A percentile compares a stretch with the other conserved stretches of the same genome.
Conservation (phyloP, 164 flowering plant genomes). For the Sextonia rubra region DNA sequence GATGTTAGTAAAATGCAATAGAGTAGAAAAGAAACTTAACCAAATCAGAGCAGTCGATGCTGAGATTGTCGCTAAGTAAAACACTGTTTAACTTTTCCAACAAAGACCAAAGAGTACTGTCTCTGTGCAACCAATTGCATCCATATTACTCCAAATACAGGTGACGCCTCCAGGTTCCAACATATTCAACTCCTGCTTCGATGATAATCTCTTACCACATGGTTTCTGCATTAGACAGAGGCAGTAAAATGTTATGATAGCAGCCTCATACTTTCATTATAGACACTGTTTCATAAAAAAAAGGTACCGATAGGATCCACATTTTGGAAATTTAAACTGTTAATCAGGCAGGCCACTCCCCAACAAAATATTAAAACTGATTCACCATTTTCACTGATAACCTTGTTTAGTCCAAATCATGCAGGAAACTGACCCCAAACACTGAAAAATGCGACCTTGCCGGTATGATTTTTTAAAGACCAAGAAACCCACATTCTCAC, state of each 20-base stretch:
- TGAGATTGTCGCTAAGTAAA: conserved; percentile 37
- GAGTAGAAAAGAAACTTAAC: conserved; percentile 52
- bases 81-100: conserved; percentile 26
- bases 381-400: too few relatives aligned
- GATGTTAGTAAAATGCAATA: conserved; percentile 20
- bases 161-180: not conserved
- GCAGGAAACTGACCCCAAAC: too few relatives aligned
- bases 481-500: too few relatives aligned
- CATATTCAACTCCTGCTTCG: conserved; percentile 67
- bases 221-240: not conserved
- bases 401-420: too few relatives aligned
- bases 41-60: conserved; percentile 48
- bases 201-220: conserved; percentile 42
- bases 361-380: too few relatives aligned
- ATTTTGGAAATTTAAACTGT: too few relatives aligned
- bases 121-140: conserved; percentile 20
- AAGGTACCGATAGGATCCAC: too few relatives aligned
- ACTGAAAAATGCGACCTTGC: too few relatives aligned
- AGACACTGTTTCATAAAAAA: too few relatives aligned
- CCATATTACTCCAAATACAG: conserved; percentile 19
- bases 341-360: too few relatives aligned
- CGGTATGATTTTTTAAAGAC: too few relatives aligned
- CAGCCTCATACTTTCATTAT: not conserved
- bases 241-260: not conserved
- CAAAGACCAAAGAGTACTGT: conserved; percentile 27